phyloP scores from a whole-genome alignment of 345 rosid genomes.

The Brassica juncea region DNA sequence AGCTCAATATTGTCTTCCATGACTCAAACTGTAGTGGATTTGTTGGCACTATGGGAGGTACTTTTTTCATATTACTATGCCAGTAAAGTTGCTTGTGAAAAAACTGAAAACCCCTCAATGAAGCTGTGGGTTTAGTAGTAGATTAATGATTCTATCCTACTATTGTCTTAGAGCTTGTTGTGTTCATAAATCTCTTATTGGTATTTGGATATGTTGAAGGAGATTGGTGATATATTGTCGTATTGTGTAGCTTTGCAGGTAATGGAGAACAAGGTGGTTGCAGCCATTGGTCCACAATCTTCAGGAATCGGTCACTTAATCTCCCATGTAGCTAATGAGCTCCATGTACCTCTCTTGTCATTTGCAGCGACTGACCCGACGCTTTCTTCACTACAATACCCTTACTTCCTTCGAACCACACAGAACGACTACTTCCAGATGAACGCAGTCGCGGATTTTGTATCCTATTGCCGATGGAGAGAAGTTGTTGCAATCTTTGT shows the following conservation, averaged over 20 bases:
- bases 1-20: conserved; percentile 48
- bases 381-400: conserved; percentile 56
- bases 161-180: neutral
- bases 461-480: conserved; percentile 65
- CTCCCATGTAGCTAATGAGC: conserved; percentile 71
- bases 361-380: conserved; percentile 73
- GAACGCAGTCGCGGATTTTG: conserved; percentile 79
- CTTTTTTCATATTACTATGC: conserved; percentile 6
- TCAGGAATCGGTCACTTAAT: conserved; percentile 87
- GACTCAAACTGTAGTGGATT: conserved; percentile 91
- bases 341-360: conserved; percentile 64
- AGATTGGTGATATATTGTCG: conserved; percentile 40
- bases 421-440: conserved; percentile 75
- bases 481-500: conserved; percentile 81
- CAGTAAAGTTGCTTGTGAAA: conserved; percentile 5
- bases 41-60: conserved; percentile 83
- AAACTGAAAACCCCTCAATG: neutral
- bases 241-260: conserved; percentile 82
- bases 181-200: neutral
- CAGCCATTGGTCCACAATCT: conserved; percentile 90
- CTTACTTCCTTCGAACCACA: conserved; percentile 63
- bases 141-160: neutral
- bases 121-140: conserved; percentile 4
- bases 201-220: conserved; percentile 20
- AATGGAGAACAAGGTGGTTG: conserved; percentile 70